These are phyloP conservation scores for Heterobasidion occidentale DNA, from an alignment of 1,284 basidiomycete genomes.

Conservation along the genomic window DNA sequence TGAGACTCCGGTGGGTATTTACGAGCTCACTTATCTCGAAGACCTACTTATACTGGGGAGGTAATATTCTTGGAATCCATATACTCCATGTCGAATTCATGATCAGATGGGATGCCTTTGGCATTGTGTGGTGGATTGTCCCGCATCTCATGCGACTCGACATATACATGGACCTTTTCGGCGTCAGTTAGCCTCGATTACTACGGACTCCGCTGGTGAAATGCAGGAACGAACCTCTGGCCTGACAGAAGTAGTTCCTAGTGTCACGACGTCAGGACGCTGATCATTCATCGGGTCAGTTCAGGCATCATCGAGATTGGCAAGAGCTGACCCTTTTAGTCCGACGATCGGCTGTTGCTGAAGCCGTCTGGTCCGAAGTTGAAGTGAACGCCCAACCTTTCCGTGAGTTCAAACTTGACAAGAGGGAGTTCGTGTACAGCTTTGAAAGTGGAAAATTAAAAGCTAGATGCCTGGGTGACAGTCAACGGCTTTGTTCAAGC, in stretches of 20 bases:
- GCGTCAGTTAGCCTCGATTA: background rate
- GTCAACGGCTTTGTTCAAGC: background rate
- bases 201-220: background rate
- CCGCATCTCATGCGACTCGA: background rate
- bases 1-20: no score
- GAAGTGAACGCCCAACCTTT: background rate
- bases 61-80: background rate
- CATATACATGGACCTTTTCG: background rate
- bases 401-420: background rate
- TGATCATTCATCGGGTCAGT: background rate
- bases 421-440: constrained; percentile 1
- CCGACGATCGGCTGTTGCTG: background rate
- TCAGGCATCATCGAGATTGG: background rate
- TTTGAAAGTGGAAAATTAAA: background rate
- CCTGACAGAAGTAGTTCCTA: background rate
- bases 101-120: no score
- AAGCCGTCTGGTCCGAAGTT: background rate
- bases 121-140: background rate
- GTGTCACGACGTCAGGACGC: background rate
- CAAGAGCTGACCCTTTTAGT: background rate
- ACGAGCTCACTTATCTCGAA: no score
- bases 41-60: no score
- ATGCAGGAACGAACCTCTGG: background rate
- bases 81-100: background rate
- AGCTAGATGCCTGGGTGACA: background rate